These are phyloP conservation scores for Elaeis oleifera DNA, from an alignment of 202 grass and related monocot genomes.

Conservation along the genomic window DNA sequence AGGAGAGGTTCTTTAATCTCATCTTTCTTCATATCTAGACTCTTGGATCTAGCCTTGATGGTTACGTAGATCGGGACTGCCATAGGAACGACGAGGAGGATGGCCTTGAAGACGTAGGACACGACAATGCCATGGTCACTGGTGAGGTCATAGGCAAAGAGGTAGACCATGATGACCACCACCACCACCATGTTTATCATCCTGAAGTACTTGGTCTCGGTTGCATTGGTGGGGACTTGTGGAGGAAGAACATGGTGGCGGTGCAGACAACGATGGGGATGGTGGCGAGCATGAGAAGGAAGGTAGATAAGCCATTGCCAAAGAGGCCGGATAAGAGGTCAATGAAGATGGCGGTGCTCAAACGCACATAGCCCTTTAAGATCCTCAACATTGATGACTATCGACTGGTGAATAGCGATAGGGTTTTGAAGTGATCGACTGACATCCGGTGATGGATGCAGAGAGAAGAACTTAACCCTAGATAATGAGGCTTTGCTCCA, in stretches of 20 bases:
- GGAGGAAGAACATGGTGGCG: conserved; percentile 77
- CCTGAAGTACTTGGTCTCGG: conserved; percentile 42
- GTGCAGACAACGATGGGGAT: conserved; percentile 55
- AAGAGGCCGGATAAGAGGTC: conserved; percentile 80
- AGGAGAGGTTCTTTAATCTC: no score
- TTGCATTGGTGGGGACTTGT: conserved; percentile 29
- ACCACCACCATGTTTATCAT: conserved; percentile 71
- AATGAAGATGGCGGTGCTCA: conserved; percentile 94
- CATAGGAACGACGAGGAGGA: conserved; percentile 47
- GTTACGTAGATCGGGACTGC: conserved; percentile 46
- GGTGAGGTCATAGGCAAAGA: conserved; percentile 61
- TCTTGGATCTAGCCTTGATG: no score
- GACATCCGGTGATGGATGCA: no score
- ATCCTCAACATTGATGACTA: conserved; percentile 58
- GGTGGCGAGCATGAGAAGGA: conserved; percentile 78
- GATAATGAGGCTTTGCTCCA: no score
- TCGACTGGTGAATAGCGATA: conserved; percentile 20
- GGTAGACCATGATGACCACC: conserved; percentile 70
- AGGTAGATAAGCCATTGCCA: conserved; percentile 50
- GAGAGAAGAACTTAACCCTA: no score
- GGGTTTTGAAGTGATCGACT: no score
- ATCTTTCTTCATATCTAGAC: no score
- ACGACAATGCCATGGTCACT: conserved; percentile 29
- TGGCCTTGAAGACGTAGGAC: conserved; percentile 51
- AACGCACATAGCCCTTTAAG: conserved; percentile 11